phyloP scores from a whole-genome alignment of 768 basidiomycete species.

The Trametes villosa region DNA sequence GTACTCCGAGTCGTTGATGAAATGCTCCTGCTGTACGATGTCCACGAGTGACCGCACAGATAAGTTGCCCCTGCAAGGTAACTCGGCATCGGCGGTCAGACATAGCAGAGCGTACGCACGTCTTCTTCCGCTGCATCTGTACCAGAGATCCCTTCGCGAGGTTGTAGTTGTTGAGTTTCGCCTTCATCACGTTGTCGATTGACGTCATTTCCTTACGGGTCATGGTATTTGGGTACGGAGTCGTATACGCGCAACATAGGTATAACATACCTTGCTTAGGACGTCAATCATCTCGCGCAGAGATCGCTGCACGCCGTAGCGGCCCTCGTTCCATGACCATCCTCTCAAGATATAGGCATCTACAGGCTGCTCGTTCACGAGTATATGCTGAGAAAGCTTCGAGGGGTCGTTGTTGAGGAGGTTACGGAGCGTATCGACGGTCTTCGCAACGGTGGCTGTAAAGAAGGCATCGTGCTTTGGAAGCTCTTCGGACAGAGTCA shows the following conservation, averaged over 20 bases:
- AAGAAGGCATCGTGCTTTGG: slow-evolving; percentile 91
- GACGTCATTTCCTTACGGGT: slow-evolving; percentile 82
- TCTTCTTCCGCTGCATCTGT: slow-evolving; percentile 93
- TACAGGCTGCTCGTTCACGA: slow-evolving; percentile 77
- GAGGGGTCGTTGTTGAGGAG: slow-evolving; percentile 85
- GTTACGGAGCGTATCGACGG: slow-evolving; percentile 90
- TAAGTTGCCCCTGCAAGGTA: slow-evolving; percentile 79
- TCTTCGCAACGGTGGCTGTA: slow-evolving; percentile 87
- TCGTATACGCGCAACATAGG: too few relatives aligned
- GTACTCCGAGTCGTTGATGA: slow-evolving; percentile 91
- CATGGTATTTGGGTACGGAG: too few relatives aligned
- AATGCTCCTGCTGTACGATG: slow-evolving; percentile 78
- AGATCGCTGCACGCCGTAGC: slow-evolving; percentile 84
- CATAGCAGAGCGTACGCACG: slow-evolving; percentile 49
- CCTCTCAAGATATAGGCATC: slow-evolving; percentile 78
- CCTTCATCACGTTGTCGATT: slow-evolving; percentile 93
- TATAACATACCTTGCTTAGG: slow-evolving; percentile 71
- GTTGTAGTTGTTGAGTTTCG: slow-evolving; percentile 90
- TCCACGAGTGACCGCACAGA: slow-evolving; percentile 87
- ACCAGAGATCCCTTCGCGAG: slow-evolving; percentile 90
- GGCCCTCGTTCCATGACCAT: slow-evolving; percentile 94
- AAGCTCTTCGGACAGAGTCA: slow-evolving; percentile 88
- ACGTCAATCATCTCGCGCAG: slow-evolving; percentile 85
- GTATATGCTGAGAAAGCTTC: slow-evolving; percentile 74
- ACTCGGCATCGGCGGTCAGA: neutral